A percentile compares a stretch with the other conserved stretches of the same genome.
Evolutionary conservation across 2,329 filamentous ascomycete genomes (phyloP).

Genomic region (Aureobasidium sp.): DNA sequence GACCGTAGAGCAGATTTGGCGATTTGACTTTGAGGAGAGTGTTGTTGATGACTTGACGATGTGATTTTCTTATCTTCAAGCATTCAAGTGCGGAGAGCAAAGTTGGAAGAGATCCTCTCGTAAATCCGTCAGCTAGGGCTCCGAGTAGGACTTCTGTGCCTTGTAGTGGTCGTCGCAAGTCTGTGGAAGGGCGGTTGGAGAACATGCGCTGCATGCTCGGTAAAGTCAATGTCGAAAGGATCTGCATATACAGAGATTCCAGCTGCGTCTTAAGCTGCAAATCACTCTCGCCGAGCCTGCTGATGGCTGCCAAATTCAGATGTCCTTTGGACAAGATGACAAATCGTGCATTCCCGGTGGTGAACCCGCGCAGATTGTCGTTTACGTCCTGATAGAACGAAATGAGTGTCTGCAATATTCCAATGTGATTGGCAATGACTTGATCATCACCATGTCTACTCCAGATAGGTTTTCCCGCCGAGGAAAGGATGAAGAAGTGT

Average conservation of each 20-base stretch:
- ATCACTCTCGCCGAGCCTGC: constrained; percentile 85
- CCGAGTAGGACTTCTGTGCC: constrained; percentile 88
- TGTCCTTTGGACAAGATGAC: constrained; percentile 78
- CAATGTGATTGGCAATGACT: constrained; percentile 87
- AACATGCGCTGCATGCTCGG: constrained; percentile 83
- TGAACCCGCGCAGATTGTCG: constrained; percentile 73
- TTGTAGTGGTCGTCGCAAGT: constrained; percentile 79
- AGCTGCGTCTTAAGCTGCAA: constrained; percentile 77
- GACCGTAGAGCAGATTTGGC: constrained; percentile 76
- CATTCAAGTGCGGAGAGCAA: constrained; percentile 88
- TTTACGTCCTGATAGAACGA: constrained; percentile 83
- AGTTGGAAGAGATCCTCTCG: constrained; percentile 79
- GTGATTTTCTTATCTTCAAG: constrained; percentile 79
- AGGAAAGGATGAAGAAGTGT: constrained; percentile 93
- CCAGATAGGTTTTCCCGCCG: constrained; percentile 94
- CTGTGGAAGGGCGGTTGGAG: constrained; percentile 81
- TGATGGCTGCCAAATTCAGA: constrained; percentile 89
- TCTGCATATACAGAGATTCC: constrained; percentile 96
- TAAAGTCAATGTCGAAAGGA: constrained; percentile 86
- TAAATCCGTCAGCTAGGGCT: constrained; percentile 89
- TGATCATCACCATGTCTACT: constrained; percentile 87
- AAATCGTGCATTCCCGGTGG: constrained; percentile 77
- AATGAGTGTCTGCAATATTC: constrained; percentile 93
- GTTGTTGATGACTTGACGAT: constrained; percentile 78
- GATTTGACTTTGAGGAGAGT: constrained; percentile 71